Base-by-base conservation (phyloP, 768 basidiomycete genomes). In the Termitomyces titanicus region DNA sequence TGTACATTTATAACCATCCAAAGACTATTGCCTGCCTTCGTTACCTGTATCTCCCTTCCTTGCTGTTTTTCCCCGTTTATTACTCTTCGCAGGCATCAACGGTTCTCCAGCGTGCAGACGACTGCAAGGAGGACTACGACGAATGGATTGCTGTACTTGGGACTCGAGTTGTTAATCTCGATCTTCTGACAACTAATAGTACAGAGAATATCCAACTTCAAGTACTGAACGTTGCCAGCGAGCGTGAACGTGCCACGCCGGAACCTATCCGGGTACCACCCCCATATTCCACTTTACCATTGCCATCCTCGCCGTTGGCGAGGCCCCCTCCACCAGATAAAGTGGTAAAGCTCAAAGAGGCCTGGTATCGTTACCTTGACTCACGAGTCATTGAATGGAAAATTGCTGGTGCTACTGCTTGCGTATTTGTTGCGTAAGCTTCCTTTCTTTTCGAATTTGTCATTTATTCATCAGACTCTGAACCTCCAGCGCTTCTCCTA, bases 341-440 rank as follows among this genome's bases (percentile, higher is more conserved):
- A 38, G 56, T 57, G 4, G n/a, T 47, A 6, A 55, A 50, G 17
- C 25, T 61, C 18, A 47, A 46, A 37, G 60, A 52, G 13, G 56
- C 56, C 38, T 58, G 60, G 57, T 25, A 15, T 18, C 49, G 47
- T 20, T 61, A 45, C 47, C 24, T 61, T n/a, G 60, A 58, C 15
- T 58, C 57, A 2, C 60, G 60, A 17, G 22, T 53, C 20, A 34
- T 53, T 20, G 60, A 61, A 44, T 61, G 60, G 57, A 61, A 46
- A 46, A 56, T 58, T 18, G 44, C 47, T 5, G 47, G 47, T 29
- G 53, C 61, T 17, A 59, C 57, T 5, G 57, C 61, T 43, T 61
- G 61, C 24, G 61, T 59, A 5, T 59, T 59, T 34, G 55, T 59
- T 17, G 61, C 57, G 55, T 61, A 35, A 46, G 61, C 40, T 3